A percentile compares a stretch with the other conserved stretches of the same genome.
These are phyloP conservation scores for Albatrellus ellisii DNA, from an alignment of 768 basidiomycete species.

Conservation along the genomic window DNA sequence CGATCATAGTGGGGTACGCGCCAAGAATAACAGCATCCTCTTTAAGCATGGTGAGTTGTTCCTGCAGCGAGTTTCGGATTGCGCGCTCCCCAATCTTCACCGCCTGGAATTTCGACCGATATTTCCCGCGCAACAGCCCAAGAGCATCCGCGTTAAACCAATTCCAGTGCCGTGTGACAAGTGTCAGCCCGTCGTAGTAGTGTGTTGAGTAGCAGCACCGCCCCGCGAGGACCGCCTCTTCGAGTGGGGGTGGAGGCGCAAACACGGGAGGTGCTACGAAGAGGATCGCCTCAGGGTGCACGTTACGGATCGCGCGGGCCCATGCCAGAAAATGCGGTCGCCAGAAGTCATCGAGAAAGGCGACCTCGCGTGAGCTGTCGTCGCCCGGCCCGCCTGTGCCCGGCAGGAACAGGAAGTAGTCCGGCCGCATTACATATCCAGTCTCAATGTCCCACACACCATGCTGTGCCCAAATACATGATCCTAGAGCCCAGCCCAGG, in stretches of 20 bases:
- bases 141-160: constrained; percentile 94
- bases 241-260: constrained; percentile 51
- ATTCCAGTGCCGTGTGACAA: constrained; percentile 88
- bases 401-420: constrained; percentile 58
- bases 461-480: constrained; percentile 79
- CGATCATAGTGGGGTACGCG: constrained; percentile 78
- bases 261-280: constrained; percentile 93
- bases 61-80: constrained; percentile 70
- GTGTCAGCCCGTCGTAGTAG: constrained; percentile 91
- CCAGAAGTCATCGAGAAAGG: constrained; percentile 76
- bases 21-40: constrained; percentile 57
- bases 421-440: constrained; percentile 49
- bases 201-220: constrained; percentile 73
- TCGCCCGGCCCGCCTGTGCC: constrained; percentile 14
- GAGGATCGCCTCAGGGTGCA: constrained; percentile 76
- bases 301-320: constrained; percentile 38
- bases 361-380: constrained; percentile 28
- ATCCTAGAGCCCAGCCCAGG: constrained; percentile 57
- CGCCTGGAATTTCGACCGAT: constrained; percentile 51
- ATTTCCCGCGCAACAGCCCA: constrained; percentile 79
- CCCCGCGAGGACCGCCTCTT: constrained; percentile 40
- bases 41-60: constrained; percentile 72
- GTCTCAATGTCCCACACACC: constrained; percentile 78
- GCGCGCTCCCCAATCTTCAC: constrained; percentile 73
- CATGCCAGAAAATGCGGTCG: constrained; percentile 53